Evolutionary conservation across 108 stramenopile species (phyloP), one percentile per base, ranked within the genome.

Genomic region (Heterococcus sp.): DNA sequence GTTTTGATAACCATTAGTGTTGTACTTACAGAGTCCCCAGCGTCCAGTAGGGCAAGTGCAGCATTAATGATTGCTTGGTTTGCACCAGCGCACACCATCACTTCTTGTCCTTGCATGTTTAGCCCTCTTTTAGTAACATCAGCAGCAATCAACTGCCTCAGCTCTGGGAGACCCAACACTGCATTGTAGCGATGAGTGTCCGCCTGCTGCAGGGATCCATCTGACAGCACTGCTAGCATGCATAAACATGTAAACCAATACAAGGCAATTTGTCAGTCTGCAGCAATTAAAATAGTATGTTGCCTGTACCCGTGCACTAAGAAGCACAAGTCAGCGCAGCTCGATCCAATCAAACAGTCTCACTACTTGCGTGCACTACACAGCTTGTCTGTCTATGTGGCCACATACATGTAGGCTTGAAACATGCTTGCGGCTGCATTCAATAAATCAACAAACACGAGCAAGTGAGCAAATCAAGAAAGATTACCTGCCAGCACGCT

Each of bases 41-140:
- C 73, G 46, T 89, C 89, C 36, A 94, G 66, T 5, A 93, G 76
- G 3, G 95, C 92, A 38, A 95, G 78, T 21, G 93, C 91, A 66
- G 91, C 89, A 78, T 94, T 95, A 37, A 91, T 82, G 66, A 92
- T 95, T 40, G 95, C 96, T 85, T 95, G 95, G 82, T 97, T 97
- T 58, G 94, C 95, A 4, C 96, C 96, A 2, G 92, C 89, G 0
- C 95, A 95, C 0, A 97, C 91, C 87, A 94, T 92, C n/a, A 95
- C 64, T 69, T 83, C 66, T 68, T 71, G 75, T 29, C 75, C 83
- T 3, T 38, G 66, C 83, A 84, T 71, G 31, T 84, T 70, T 32
- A 84, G 70, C 76, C 83, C 31, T 29, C 14, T 28, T 76, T 84
- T 75, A 84, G 37, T 69, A 76, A 76, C 2, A 14, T 26, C 4